Percentiles rank a stretch among this genome's conserved stretches.
These are phyloP conservation scores for Nemania serpens DNA, from an alignment of 2,329 filamentous ascomycete genomes.

Conservation along the genomic window DNA sequence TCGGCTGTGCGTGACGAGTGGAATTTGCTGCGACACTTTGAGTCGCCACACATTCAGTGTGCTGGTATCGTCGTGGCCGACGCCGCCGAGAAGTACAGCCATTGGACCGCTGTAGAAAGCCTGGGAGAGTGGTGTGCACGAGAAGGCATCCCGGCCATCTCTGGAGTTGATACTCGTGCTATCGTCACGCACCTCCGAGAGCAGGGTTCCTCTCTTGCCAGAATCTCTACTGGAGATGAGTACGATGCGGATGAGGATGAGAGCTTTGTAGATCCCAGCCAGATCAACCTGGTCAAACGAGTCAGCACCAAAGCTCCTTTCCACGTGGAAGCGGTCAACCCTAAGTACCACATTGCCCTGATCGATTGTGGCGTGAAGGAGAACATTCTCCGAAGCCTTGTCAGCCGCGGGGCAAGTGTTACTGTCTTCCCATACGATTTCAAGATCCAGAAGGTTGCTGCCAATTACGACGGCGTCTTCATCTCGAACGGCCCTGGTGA, in stretches of 20 bases:
- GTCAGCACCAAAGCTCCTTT: conserved; percentile 99
- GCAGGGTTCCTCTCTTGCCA: conserved; percentile 92
- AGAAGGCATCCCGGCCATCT: conserved; percentile 94
- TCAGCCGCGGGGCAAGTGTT: conserved; percentile 87
- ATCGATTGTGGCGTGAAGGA: conserved; percentile 99
- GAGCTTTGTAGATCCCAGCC: conserved; percentile 90
- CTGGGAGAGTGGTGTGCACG: conserved; percentile 92
- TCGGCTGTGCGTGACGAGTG: conserved; percentile 82
- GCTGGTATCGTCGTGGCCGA: conserved; percentile 95
- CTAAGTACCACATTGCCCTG: conserved; percentile 87
- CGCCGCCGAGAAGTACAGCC: conserved; percentile 90
- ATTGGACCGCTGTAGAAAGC: conserved; percentile 98
- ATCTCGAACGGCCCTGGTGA: conserved; percentile 99
- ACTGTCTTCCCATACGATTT: conserved; percentile 97
- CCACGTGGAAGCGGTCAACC: conserved; percentile 83
- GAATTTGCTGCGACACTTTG: conserved; percentile 95
- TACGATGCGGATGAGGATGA: conserved; percentile 99
- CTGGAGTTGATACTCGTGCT: conserved; percentile 93
- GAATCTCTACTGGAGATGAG: conserved; percentile 94
- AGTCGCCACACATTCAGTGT: conserved; percentile 96
- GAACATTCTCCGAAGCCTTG: conserved; percentile 95
- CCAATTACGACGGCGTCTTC: conserved; percentile 98
- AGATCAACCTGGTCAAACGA: conserved; percentile 94
- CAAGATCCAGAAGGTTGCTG: conserved; percentile 96
- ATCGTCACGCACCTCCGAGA: conserved; percentile 96